Evolutionary conservation across 1,284 basidiomycete genomes (phyloP), one percentile per base, ranked within the genome.

Genomic region (Mycocalia duriaeana): DNA sequence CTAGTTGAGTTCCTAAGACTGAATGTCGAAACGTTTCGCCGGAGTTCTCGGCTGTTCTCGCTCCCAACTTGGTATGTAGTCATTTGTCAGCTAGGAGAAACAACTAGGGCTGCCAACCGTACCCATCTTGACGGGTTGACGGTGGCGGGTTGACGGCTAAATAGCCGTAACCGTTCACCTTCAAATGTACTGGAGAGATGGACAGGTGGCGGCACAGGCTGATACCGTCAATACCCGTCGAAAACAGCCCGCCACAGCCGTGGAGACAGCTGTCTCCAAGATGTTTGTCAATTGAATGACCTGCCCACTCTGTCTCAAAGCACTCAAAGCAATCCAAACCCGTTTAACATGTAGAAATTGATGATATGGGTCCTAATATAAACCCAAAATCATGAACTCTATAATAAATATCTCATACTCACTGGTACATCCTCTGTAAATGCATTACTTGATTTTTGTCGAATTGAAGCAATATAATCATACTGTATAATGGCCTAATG

Each of bases 211-310:
- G 28, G 28, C n/a, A 8, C 28, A n/a, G 28, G 28, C n/a, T 31
- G 8, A 31, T 8, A 31, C 28, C 28, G 28, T 31, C 28, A 8
- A 8, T 8, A 8, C 8, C 28, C 28, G 28, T 31, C 28, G 8
- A 31, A n/a, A 31, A 31, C 8, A 8, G 28, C 8, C 28, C 28
- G 28, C n/a, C 8, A 8, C 8, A 31, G 8, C 28, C 28, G 28
- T 31, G 28, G 8, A 8, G 28, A 31, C 28, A n/a, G 28, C 28
- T n/a, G n/a, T 31, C n/a, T n/a, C n/a, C n/a, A 41, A 55, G 42
- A 16, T 24, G 22, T 7, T 11, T 20, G 39, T 56, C 53, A 38
- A 56, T 51, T n/a, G 34, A 40, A 37, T 55, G 53, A 7, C 46
- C 34, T 55, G 50, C 4, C 54, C 52, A 39, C 48, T 49, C 4